Conservation (phyloP, 352 stramenopile species). For the Phytophthora pseudosyringae region DNA sequence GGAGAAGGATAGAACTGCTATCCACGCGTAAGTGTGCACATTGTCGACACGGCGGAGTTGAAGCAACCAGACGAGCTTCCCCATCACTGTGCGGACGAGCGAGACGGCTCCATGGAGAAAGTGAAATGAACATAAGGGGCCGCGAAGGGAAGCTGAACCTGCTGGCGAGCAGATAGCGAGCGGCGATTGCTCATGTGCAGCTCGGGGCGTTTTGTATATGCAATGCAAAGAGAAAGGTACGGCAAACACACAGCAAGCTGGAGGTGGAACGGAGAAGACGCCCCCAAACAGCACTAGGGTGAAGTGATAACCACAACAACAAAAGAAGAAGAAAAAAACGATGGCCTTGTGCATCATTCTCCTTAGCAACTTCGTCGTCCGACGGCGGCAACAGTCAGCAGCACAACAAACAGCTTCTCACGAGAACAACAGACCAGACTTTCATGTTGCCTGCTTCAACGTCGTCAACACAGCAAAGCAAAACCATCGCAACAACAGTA, state of each 20-base stretch:
- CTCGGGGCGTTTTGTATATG: constrained; percentile 37
- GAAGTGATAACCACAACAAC: constrained; percentile 26
- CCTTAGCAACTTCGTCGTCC: background rate
- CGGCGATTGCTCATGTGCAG: constrained; percentile 14
- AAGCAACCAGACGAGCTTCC: constrained; percentile 22
- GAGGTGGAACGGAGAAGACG: constrained; percentile 20
- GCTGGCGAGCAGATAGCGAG: constrained; percentile 13
- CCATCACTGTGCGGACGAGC: constrained; percentile 16
- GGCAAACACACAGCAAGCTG: constrained; percentile 23
- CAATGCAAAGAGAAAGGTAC: constrained; percentile 32
- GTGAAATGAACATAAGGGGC: constrained; percentile 29
- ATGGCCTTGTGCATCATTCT: constrained; percentile 1
- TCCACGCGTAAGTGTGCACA: constrained; percentile 64
- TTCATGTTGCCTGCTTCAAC: background rate
- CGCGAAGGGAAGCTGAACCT: background rate
- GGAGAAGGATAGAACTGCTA: constrained; percentile 85
- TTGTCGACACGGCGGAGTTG: constrained; percentile 11
- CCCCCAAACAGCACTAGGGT: constrained; percentile 16
- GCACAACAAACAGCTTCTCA: background rate
- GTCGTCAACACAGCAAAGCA: background rate
- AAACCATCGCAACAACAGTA: too few species aligned
- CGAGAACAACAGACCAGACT: background rate
- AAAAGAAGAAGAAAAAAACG: constrained; percentile 20
- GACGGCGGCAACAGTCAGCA: background rate
- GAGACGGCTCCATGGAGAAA: constrained; percentile 30